These are phyloP conservation scores for Cymbopogon flexuosus DNA, from an alignment of 202 grass and related monocot species.

Conservation along the genomic window DNA sequence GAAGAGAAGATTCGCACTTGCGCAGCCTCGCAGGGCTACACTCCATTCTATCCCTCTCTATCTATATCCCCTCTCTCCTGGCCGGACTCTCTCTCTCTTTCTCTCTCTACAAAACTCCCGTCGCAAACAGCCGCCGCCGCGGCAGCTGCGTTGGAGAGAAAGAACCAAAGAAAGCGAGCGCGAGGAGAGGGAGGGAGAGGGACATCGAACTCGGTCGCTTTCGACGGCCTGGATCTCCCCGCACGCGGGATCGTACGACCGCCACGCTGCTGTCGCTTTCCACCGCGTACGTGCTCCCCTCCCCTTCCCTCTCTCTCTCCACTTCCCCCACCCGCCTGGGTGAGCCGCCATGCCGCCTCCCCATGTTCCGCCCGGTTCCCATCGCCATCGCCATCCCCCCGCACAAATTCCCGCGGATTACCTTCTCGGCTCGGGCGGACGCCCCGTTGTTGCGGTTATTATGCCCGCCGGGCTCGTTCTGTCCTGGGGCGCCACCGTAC, in stretches of 20 bases:
- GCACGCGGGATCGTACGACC: slow-evolving; percentile 47
- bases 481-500: background rate
- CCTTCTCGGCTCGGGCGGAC: too few species aligned
- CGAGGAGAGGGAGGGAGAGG: background rate
- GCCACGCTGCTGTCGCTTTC: slow-evolving; percentile 42
- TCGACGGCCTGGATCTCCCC: slow-evolving; percentile 60
- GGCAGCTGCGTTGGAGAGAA: background rate
- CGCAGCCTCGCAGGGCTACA: background rate
- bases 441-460: too few species aligned
- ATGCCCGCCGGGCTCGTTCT: background rate
- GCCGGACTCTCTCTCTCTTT: background rate
- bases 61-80: background rate
- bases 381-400: background rate
- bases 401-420: slow-evolving; percentile 4
- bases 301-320: too few species aligned
- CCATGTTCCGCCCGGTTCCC: background rate
- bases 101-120: background rate
- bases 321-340: background rate
- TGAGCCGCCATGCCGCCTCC: background rate
- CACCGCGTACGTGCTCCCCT: slow-evolving; percentile 32
- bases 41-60: slow-evolving; percentile 1
- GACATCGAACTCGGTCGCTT: slow-evolving; percentile 35
- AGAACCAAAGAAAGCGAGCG: background rate
- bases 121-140: background rate
- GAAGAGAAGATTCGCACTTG: slow-evolving; percentile 31